Percentiles rank a stretch among this genome's conserved stretches.
Conservation (phyloP, 495 filamentous ascomycete species). For the Amorphotheca resinae region DNA sequence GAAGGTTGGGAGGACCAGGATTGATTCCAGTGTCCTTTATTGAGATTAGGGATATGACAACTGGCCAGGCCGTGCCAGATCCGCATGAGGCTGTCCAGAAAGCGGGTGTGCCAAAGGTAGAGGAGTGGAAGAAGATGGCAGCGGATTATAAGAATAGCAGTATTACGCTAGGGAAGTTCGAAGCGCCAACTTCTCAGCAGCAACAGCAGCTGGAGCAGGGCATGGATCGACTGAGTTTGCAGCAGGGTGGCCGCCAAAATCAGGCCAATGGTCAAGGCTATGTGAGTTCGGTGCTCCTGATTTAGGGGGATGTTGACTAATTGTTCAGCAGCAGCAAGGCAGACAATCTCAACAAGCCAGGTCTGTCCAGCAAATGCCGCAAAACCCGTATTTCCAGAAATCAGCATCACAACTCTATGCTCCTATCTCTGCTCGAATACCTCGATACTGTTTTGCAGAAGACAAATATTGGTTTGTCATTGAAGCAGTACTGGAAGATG, state of each 20-base stretch:
- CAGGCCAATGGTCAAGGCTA: slow-evolving; percentile 27
- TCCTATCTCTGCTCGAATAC: slow-evolving; percentile 66
- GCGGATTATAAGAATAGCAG: slow-evolving; percentile 98
- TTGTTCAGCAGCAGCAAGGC: slow-evolving; percentile 9
- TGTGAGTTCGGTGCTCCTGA: slow-evolving; percentile 25
- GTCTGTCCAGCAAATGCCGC: slow-evolving; percentile 19
- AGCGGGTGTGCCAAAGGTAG: slow-evolving; percentile 91
- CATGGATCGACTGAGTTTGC: slow-evolving; percentile 72
- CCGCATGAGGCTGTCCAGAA: slow-evolving; percentile 73
- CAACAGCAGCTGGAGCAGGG: slow-evolving; percentile 25
- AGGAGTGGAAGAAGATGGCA: slow-evolving; percentile 99
- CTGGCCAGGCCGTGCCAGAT: slow-evolving; percentile 69
- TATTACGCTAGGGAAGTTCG: slow-evolving; percentile 87
- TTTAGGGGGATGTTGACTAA: slow-evolving; percentile 2
- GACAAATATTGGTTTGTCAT: slow-evolving; percentile 99
- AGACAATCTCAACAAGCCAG: slow-evolving; percentile 22
- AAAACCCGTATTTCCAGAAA: slow-evolving; percentile 24
- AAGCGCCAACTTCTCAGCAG: slow-evolving; percentile 36
- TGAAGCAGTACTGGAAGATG: slow-evolving; percentile 83
- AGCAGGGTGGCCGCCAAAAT: slow-evolving; percentile 30
- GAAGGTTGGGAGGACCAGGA: slow-evolving; percentile 82
- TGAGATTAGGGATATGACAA: slow-evolving; percentile 89
- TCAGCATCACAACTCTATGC: slow-evolving; percentile 34
- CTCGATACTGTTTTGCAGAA: slow-evolving; percentile 89
- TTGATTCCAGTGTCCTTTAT: slow-evolving; percentile 96